Percentiles rank a stretch among this genome's conserved stretches.
phyloP scores from a whole-genome alignment of 805 yeast genomes.

The Wickerhamiella kurtzmanii region DNA sequence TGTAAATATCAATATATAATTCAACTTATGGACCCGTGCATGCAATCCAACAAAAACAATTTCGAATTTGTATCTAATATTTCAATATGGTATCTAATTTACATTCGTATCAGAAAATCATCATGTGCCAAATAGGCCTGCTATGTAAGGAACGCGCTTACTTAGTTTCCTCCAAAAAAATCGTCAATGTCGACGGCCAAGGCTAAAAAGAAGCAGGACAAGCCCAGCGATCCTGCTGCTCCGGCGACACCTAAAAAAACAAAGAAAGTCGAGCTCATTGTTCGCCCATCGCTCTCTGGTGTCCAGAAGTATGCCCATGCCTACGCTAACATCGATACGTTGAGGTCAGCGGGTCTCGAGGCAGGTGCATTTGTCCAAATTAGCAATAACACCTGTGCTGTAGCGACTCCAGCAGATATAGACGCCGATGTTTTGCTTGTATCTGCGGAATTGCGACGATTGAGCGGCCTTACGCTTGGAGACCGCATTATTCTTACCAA shows the following conservation, averaged over 20 bases:
- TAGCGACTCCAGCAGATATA: conserved; percentile 20
- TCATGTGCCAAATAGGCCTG: neutral
- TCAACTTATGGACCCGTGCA: no score
- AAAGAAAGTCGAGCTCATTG: conserved; percentile 13
- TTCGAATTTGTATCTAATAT: no score
- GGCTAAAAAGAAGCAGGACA: neutral
- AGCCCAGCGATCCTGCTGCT: neutral
- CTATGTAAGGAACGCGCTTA: no score
- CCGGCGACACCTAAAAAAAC: neutral
- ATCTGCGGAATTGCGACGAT: conserved; percentile 26
- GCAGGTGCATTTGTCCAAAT: conserved; percentile 21
- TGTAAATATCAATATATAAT: neutral
- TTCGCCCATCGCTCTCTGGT: conserved; percentile 18
- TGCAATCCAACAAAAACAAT: no score
- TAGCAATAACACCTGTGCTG: conserved; percentile 15
- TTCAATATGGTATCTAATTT: neutral
- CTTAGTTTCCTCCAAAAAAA: no score
- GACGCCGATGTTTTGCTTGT: conserved; percentile 21
- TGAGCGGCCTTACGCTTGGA: conserved; percentile 35
- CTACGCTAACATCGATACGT: conserved; percentile 18
- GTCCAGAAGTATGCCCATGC: conserved; percentile 14
- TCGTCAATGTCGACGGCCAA: conserved; percentile 1
- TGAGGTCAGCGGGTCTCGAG: conserved; percentile 18
- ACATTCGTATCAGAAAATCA: neutral
- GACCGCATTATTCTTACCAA: conserved; percentile 39